Conservation (phyloP, 139 green algal genomes). For the Tetradesmus lagerheimii region DNA sequence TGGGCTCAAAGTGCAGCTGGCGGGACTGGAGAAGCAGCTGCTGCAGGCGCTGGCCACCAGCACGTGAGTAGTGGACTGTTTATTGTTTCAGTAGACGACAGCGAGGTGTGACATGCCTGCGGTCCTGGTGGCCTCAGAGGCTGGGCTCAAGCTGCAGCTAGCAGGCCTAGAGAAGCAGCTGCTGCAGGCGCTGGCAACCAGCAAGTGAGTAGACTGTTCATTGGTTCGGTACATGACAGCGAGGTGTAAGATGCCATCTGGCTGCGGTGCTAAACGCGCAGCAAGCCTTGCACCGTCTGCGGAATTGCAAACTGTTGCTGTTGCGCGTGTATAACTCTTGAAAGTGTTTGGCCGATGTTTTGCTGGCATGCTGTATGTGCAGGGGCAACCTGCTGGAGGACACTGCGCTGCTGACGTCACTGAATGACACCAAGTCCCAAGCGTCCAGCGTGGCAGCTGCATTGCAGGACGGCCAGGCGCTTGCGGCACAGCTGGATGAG, state of each 20-base stretch:
- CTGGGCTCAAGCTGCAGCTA: constrained; percentile 80
- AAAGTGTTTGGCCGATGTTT: not conserved
- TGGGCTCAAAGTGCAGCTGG: constrained; percentile 78
- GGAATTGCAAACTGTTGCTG: no score
- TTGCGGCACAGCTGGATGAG: constrained; percentile 59
- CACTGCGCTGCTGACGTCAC: constrained; percentile 75
- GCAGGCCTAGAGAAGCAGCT: constrained; percentile 72
- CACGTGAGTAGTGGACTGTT: constrained; percentile 39
- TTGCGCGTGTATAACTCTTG: no score
- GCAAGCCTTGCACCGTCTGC: no score
- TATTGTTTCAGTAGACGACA: not conserved
- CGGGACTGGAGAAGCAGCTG: constrained; percentile 73
- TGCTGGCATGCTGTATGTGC: not conserved
- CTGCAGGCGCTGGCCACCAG: constrained; percentile 71
- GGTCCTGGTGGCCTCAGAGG: constrained; percentile 54
- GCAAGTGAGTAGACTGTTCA: constrained; percentile 45
- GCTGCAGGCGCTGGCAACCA: constrained; percentile 71
- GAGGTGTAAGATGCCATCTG: no score
- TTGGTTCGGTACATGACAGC: no score
- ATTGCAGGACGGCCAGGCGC: constrained; percentile 64
- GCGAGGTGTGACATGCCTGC: not conserved
- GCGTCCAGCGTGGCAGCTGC: constrained; percentile 62
- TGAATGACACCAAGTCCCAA: constrained; percentile 85
- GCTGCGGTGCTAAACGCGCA: no score
- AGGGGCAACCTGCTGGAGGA: constrained; percentile 86